Percentiles rank a stretch among this genome's conserved stretches.
Conservation (phyloP, 2,329 filamentous ascomycete genomes). For the Colletotrichum sp. region DNA sequence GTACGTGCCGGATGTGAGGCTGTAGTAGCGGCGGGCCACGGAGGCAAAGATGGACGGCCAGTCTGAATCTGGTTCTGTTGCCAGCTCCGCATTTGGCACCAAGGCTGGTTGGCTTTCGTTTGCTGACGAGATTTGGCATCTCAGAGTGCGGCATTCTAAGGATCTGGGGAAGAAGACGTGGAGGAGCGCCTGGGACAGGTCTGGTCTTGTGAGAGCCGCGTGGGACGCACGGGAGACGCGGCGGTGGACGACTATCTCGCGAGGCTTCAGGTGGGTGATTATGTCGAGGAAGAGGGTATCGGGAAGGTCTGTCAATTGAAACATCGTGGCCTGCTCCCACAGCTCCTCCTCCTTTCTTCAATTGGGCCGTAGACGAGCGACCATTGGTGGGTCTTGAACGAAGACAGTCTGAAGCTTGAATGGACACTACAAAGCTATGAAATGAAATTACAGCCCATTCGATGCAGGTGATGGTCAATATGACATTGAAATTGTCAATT, state of each 20-base stretch:
- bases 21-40: constrained; percentile 59
- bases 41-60: constrained; percentile 51
- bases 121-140: constrained; percentile 13
- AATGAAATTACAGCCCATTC: not conserved
- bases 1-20: constrained; percentile 39
- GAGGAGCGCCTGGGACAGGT: constrained; percentile 52
- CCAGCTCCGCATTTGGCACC: constrained; percentile 6
- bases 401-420: not conserved
- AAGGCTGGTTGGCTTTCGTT: not conserved
- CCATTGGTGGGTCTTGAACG: not conserved
- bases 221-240: constrained; percentile 55
- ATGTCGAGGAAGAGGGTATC: constrained; percentile 63
- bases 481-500: no score
- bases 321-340: constrained; percentile 23
- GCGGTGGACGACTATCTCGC: constrained; percentile 56
- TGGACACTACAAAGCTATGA: not conserved
- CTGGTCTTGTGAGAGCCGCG: constrained; percentile 52
- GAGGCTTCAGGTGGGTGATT: constrained; percentile 50
- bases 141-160: constrained; percentile 53
- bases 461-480: not conserved
- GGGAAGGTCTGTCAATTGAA: constrained; percentile 51
- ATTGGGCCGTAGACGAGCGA: not conserved
- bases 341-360: not conserved
- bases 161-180: constrained; percentile 56
- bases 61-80: constrained; percentile 17